A percentile compares a stretch with the other conserved stretches of the same genome.
These are phyloP conservation scores for Tetrapisispora namnaoensis DNA, from an alignment of 805 yeast species.

Conservation along the genomic window DNA sequence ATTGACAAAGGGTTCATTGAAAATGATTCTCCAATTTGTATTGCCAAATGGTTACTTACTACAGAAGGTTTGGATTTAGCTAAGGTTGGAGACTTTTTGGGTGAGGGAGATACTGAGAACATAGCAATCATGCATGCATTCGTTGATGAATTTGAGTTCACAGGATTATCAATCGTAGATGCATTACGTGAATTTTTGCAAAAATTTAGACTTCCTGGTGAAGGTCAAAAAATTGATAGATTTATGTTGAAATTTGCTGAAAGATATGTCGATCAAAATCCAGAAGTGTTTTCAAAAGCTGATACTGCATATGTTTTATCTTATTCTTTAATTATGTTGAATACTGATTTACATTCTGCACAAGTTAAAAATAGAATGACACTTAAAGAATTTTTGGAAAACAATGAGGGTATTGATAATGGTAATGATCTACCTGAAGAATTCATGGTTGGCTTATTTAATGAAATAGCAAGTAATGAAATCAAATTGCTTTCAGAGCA, in stretches of 20 bases:
- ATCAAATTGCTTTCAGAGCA: conserved; percentile 90
- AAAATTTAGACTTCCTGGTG: conserved; percentile 91
- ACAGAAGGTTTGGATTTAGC: conserved; percentile 76
- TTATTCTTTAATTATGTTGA: conserved; percentile 84
- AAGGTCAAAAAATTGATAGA: conserved; percentile 94
- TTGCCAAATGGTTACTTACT: conserved; percentile 66
- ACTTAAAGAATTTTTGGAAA: conserved; percentile 71
- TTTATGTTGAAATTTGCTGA: conserved; percentile 96
- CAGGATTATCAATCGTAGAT: conserved; percentile 59
- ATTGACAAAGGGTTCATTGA: conserved; percentile 53
- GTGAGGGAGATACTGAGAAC: conserved; percentile 74
- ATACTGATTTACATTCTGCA: conserved; percentile 87
- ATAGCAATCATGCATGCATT: conserved; percentile 86
- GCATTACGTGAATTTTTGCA: conserved; percentile 81
- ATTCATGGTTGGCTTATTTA: conserved; percentile 54
- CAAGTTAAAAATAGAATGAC: conserved; percentile 86
- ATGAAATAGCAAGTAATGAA: conserved; percentile 75
- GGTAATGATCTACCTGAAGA: conserved; percentile 75
- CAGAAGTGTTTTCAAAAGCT: conserved; percentile 79
- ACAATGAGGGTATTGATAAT: conserved; percentile 88
- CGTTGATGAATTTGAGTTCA: conserved; percentile 79
- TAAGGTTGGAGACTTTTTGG: conserved; percentile 81
- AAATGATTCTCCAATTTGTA: conserved; percentile 49
- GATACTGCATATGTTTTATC: conserved; percentile 90
- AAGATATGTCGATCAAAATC: conserved; percentile 80